These are phyloP conservation scores for Lactarius hatsudake DNA, from an alignment of 768 basidiomycete genomes.

Conservation along the genomic window DNA sequence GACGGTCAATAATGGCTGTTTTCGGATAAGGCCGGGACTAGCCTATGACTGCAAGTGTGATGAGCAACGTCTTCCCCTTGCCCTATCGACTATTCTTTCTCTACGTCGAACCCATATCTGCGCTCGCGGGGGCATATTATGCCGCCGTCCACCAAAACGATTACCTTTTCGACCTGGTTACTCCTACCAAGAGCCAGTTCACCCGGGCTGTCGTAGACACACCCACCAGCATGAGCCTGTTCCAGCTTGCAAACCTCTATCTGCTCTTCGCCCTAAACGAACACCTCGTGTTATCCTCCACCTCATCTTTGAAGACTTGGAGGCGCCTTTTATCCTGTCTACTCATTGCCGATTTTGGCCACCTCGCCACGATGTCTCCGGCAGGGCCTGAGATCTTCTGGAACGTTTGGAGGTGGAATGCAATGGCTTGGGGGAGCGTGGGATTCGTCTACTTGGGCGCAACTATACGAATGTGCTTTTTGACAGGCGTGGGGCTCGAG, in stretches of 20 bases:
- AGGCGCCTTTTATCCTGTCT: conserved; percentile 42
- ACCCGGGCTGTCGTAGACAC: conserved; percentile 28
- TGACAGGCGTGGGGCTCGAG: conserved; percentile 37
- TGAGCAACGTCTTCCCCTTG: conserved; percentile 21
- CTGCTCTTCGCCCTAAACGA: conserved; percentile 52
- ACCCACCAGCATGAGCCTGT: conserved; percentile 41
- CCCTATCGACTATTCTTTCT: conserved; percentile 49
- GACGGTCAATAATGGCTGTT: not conserved
- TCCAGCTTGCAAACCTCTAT: conserved; percentile 51
- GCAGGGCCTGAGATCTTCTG: conserved; percentile 43
- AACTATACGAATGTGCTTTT: conserved; percentile 42
- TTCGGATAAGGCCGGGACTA: not conserved
- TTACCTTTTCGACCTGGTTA: conserved; percentile 41
- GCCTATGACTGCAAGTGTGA: not conserved
- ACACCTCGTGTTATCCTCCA: conserved; percentile 47
- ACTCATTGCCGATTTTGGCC: conserved; percentile 50
- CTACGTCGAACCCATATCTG: conserved; percentile 51
- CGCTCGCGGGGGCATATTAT: conserved; percentile 48
- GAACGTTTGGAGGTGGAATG: conserved; percentile 48
- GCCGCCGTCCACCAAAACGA: conserved; percentile 39
- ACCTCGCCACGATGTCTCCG: conserved; percentile 45
- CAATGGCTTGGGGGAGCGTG: conserved; percentile 54
- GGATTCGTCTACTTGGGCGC: conserved; percentile 52
- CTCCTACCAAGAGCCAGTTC: conserved; percentile 11
- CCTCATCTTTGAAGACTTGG: conserved; percentile 42